phyloP scores from a whole-genome alignment of 805 yeast genomes.

The Yamadazyma paraphyllophila region DNA sequence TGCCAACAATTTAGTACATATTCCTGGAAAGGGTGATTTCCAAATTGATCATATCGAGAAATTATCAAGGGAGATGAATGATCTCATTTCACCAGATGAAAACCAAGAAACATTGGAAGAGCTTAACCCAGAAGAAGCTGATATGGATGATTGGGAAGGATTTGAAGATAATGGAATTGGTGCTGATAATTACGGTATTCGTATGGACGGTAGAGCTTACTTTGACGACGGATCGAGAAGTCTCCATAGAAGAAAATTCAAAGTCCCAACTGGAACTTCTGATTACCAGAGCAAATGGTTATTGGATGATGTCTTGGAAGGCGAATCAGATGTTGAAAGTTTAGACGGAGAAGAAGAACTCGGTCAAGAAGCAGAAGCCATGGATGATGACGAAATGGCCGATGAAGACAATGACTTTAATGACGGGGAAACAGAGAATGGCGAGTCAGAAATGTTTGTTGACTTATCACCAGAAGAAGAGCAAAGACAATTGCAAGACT shows the following conservation, averaged over 20 bases:
- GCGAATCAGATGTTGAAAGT: conserved; percentile 45
- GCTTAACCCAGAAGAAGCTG: conserved; percentile 50
- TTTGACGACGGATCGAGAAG: conserved; percentile 24
- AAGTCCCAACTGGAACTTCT: conserved; percentile 68
- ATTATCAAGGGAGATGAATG: conserved; percentile 26
- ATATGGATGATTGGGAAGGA: conserved; percentile 41
- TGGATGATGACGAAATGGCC: conserved; percentile 26
- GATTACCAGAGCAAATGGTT: conserved; percentile 78
- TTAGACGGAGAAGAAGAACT: conserved; percentile 39
- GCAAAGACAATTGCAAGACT: conserved; percentile 67
- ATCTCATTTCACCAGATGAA: conserved; percentile 28
- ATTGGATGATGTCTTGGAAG: conserved; percentile 52
- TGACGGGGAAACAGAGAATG: conserved; percentile 34
- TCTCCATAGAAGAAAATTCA: conserved; percentile 26
- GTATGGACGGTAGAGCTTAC: conserved; percentile 57
- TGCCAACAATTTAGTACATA: conserved; percentile 73
- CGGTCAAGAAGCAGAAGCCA: conserved; percentile 25
- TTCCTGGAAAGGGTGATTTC: conserved; percentile 90
- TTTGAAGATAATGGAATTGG: conserved; percentile 21
- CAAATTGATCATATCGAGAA: conserved; percentile 68
- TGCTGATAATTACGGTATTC: conserved; percentile 39
- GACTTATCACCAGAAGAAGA: conserved; percentile 84
- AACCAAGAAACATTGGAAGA: conserved; percentile 60
- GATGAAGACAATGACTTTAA: conserved; percentile 8
- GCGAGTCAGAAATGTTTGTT: conserved; percentile 57